Conservation (phyloP, 768 basidiomycete genomes). For the Chalciporus chontae region DNA sequence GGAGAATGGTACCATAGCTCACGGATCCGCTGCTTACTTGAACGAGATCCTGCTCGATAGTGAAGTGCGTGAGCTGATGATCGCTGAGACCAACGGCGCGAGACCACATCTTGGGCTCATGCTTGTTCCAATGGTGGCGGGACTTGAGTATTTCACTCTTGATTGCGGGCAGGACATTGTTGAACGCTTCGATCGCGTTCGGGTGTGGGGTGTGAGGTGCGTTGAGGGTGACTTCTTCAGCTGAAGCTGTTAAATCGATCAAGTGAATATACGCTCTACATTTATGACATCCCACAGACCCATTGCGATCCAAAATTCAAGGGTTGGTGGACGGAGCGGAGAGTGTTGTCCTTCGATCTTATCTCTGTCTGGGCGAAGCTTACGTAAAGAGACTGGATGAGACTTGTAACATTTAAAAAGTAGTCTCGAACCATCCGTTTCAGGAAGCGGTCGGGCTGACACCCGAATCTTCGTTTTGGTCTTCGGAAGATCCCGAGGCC, state of each 20-base stretch:
- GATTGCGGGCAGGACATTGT: conserved; percentile 48
- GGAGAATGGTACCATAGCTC: conserved; percentile 66
- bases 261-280: conserved; percentile 8
- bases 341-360: conserved; percentile 7
- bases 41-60: conserved; percentile 42
- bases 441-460: too few relatives aligned
- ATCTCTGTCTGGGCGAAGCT: conserved; percentile 6
- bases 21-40: conserved; percentile 51
- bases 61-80: conserved; percentile 48
- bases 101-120: conserved; percentile 60
- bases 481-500: too few relatives aligned
- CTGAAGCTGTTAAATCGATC: conserved; percentile 43
- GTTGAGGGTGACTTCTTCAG: conserved; percentile 55
- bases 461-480: too few relatives aligned
- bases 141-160: conserved; percentile 65
- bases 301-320: conserved; percentile 14
- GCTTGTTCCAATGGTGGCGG: conserved; percentile 67
- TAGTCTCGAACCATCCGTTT: too few relatives aligned
- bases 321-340: not conserved
- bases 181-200: conserved; percentile 67
- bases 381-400: not conserved
- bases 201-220: conserved; percentile 54
- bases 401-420: too few relatives aligned
- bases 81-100: conserved; percentile 53
- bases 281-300: conserved; percentile 18